Evolutionary conservation across 805 yeast genomes (phyloP), one percentile per base, ranked within the genome.

Genomic region (Komagataella kurtzmanii): DNA sequence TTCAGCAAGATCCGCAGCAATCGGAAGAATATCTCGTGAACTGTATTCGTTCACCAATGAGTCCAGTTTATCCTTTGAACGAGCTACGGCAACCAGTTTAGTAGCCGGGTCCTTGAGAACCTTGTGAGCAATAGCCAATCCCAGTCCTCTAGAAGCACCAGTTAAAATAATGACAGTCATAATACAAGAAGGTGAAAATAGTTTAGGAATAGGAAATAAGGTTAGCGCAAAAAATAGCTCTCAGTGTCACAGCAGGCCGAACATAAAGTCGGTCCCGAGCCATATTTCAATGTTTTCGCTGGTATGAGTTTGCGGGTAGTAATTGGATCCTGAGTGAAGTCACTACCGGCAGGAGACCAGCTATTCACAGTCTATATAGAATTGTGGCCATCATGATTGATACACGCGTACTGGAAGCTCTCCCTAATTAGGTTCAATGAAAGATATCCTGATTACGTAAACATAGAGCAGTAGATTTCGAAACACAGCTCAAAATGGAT

Each of bases 71-170:
- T 65, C 69, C 47, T 69, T 72, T 3, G 86, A 71, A 58, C 97
- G 77, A 0, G 96, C 90, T 24, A 88, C 77, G 0, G 88, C 88
- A 10, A 86, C 75, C 4, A 86, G 77, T 44, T 70, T 69, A 1
- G 76, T 63, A 12, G 61, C 56, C 0, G 68, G 57, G 3, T 66
- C 58, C 3, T 59, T 53, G 1, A 89, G 66, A 17, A 78, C 65
- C 14, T 69, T 59, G 44, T 76, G 73, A 3, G 83, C 88, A 57
- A 85, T 80, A 1, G 89, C 75, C n/a, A 73, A 76, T 2, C 99
- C 99, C 59, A 91, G 83, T 4, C 97, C 95, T 62, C 77, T 74
- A 2, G 88, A 81, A 6, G 80, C 83, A 44, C 88, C 86, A 0
- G 86, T 81, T 1, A 81, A 74, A 12, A 79, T 62, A 12, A 76